Evolutionary conservation across 106 monocot genomes (phyloP), one percentile per base, ranked within the genome.

Genomic region (Allium fistulosum): DNA sequence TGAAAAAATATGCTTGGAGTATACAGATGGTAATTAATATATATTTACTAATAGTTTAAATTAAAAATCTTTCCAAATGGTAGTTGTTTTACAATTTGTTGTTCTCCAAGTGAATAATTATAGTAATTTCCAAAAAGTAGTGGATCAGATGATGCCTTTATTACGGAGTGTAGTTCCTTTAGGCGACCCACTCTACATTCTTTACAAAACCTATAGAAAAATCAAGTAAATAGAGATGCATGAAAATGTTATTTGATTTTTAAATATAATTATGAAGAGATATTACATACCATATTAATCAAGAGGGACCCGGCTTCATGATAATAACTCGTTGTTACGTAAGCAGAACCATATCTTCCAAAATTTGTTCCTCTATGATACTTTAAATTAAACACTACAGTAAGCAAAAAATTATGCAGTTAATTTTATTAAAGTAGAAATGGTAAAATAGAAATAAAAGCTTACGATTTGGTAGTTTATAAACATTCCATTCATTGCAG

Each of bases 311-410:
- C 22, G 22, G 90, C 92, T 73, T 87, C 49, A 74, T 99, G 88
- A 28, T 90, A 90, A 57, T 99, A 99, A 62, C 81, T 78, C 57
- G 92, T 87, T 62, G 79, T 87, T 14, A 86, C 77, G 64, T 72
- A 90, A 53, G 92, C 66, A 64, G 92, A 87, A 13, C 84, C 80
- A 63, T 74, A 77, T 26, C 74, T 78, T 55, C 83, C 97, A 65
- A 99, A 87, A 59, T 99, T 99, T 55, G 97, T 99, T 53, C 97
- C 97, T 59, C 97, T 92, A 70, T 99, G 97, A 68, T 93, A 99
- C 97, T 99, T 22, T 78, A 49, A 26, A 11, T 22, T 26, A 4
- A 64, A n/a, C 5, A 17, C 8, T 1, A 49, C 1, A 11, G 1
- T 27, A 64, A 48, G 53, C 0, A 48, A 48, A 6, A 7, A 52